Evolutionary conservation across 768 basidiomycete species (phyloP), one percentile per base, ranked within the genome.

Genomic region (Cyclocybe cylindracea): DNA sequence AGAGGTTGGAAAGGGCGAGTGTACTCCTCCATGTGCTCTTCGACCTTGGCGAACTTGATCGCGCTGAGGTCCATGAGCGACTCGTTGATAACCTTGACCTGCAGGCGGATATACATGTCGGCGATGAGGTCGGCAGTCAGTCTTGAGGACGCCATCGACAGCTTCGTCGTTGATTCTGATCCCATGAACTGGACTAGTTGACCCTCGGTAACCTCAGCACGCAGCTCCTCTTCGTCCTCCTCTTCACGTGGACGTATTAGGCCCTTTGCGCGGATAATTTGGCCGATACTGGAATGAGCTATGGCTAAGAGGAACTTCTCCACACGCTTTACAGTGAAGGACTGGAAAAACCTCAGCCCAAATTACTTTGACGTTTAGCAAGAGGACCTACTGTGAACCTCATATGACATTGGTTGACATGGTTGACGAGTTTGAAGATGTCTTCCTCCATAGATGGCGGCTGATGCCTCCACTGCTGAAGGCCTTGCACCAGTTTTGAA

Each of bases 1-100:
- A 51, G 45, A 7, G 57, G 42, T 24, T 48, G 40, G 33, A 49
- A 58, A 2, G 57, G 57, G 2, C 32, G 46, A 7, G 52, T 41
- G 36, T 58, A 54, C 14, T 43, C 48, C 8, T 58, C 57, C 13
- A 58, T 33, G 4, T 49, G 52, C 19, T 50, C 53, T 41, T 54
- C 52, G 16, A 54, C 37, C 1, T 41, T 41, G 37, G 47, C 48
- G 1, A 43, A 41, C n/a, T 47, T 44, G 8, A 24, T 39, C 2
- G 53, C 47, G 4, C 53, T 51, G 16, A 58, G 35, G 6, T 49
- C 42, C 9, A 11, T 33, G 2, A 54, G 46, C 14, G 50, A 47
- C 7, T 34, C 39, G 8, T 54, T 50, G 14, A 58, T 54, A 1
- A 53, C 16, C 6, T 51, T 36, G n/a, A 58, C 54, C 38, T 58